phyloP scores from a whole-genome alignment of 2,329 filamentous ascomycete species.

The Aspergillus vadensis region DNA sequence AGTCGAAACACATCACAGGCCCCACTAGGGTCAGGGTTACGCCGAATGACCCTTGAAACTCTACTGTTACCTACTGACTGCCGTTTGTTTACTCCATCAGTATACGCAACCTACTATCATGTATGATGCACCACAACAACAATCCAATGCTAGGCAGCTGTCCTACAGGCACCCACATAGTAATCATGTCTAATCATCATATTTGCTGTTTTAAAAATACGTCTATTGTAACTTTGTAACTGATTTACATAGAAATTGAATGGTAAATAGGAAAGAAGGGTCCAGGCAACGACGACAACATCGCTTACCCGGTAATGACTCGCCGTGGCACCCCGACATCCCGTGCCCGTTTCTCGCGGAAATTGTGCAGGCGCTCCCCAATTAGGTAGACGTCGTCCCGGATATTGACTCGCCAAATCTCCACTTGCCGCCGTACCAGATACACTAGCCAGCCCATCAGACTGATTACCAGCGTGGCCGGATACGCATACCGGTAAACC shows the following conservation, averaged over 20 bases:
- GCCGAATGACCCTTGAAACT: no score
- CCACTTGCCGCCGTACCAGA: conserved; percentile 57
- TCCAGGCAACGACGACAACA: not conserved
- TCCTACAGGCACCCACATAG: not conserved
- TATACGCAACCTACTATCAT: no score
- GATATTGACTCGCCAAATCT: conserved; percentile 77
- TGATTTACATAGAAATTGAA: conserved; percentile 12
- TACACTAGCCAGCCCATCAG: conserved; percentile 50
- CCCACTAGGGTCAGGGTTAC: no score
- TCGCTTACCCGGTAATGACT: conserved; percentile 38
- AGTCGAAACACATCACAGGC: no score
- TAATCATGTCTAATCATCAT: not conserved
- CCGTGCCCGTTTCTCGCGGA: conserved; percentile 62
- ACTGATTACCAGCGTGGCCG: conserved; percentile 59
- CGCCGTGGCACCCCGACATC: conserved; percentile 42
- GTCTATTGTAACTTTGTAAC: not conserved
- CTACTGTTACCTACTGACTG: no score
- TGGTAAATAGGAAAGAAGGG: not conserved
- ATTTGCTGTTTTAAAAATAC: not conserved
- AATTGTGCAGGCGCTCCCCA: conserved; percentile 92
- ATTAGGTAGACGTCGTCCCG: conserved; percentile 95
- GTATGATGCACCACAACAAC: no score
- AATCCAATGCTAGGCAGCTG: not conserved
- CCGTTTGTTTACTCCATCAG: no score
- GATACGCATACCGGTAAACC: conserved; percentile 73